Evolutionary conservation across 108 stramenopile genomes (phyloP), one percentile per base, ranked within the genome.

Genomic region (Halocafeteria seosinensis): DNA sequence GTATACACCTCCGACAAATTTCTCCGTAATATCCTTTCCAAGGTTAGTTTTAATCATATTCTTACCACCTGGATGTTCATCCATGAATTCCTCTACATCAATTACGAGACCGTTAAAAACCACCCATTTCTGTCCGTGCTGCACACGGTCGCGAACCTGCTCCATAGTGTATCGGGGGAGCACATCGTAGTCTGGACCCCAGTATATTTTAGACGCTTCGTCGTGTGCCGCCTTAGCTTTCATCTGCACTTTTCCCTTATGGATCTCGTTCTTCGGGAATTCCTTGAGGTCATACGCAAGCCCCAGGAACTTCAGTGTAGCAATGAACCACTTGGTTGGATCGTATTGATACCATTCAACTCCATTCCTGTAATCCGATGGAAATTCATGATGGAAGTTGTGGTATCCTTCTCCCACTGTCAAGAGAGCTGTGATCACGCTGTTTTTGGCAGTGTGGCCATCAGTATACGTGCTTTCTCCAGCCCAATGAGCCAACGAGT

Each of bases 341-440:
- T 98, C 95, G 85, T 91, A 98, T 76, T 98, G 96, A 53, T 73
- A 67, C 1, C 85, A 85, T 50, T 94, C 74, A 38, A 94, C 93
- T 62, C 86, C 93, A 79, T 98, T 94, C 31, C 85, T 84, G 71
- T 98, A 98, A 71, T 95, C 94, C 77, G 85, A 95, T 58, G 97
- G 97, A 75, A 95, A 95, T 70, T 93, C 92, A 88, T 98, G 97
- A 73, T 98, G 97, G 94, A 94, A 98, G 87, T 98, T 98, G 82
- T 98, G 97, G 94, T 94, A 98, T 71, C 97, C 97, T 79, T 98
- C 97, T 5, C 97, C 97, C 27, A 95, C 76, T 30, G 90, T 86
- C 57, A 82, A 85, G 68, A 88, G 82, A 27, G 88, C 87, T 25
- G 95, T 94, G 64, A 92, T 76, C 6, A 94, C 90, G 72, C 92